Evolutionary conservation across 805 yeast genomes (phyloP).

Genomic region (Brettanomyces custersianus): DNA sequence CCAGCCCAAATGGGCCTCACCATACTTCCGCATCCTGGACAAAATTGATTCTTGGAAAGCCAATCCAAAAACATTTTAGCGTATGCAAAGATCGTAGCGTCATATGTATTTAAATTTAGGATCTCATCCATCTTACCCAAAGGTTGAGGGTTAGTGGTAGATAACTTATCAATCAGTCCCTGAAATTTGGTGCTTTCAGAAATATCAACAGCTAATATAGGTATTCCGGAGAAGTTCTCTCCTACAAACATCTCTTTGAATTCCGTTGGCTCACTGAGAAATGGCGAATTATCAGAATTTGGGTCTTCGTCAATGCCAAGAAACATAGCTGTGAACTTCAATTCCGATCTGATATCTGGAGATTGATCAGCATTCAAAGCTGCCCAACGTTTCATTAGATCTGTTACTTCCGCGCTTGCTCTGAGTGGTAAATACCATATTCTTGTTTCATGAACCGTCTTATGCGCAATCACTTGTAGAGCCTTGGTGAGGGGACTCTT

Average conservation of each 20-base stretch:
- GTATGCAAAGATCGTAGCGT: conserved; percentile 68
- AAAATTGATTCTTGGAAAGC: conserved; percentile 62
- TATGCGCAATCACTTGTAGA: not conserved
- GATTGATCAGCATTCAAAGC: conserved; percentile 8
- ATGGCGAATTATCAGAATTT: not conserved
- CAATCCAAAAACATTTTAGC: conserved; percentile 82
- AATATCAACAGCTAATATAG: conserved; percentile 57
- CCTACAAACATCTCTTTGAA: too few relatives aligned
- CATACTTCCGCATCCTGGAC: conserved; percentile 78
- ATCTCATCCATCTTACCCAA: conserved; percentile 13
- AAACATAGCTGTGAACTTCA: conserved; percentile 28
- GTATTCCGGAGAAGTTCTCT: conserved; percentile 50
- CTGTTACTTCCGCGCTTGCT: conserved; percentile 4
- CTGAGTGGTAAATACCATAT: not conserved
- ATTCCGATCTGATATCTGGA: conserved; percentile 8
- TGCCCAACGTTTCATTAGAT: conserved; percentile 15
- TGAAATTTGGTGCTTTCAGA: conserved; percentile 18
- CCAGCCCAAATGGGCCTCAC: conserved; percentile 63
- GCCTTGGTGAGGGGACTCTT: not conserved
- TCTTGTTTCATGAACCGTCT: not conserved
- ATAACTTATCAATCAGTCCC: conserved; percentile 3
- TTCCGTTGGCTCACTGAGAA: not conserved
- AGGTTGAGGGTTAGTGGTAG: not conserved
- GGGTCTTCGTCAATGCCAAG: conserved; percentile 38
- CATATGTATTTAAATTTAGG: conserved; percentile 23